Conservation (phyloP, 2,329 filamentous ascomycete genomes). For the Alternaria arbusti region DNA sequence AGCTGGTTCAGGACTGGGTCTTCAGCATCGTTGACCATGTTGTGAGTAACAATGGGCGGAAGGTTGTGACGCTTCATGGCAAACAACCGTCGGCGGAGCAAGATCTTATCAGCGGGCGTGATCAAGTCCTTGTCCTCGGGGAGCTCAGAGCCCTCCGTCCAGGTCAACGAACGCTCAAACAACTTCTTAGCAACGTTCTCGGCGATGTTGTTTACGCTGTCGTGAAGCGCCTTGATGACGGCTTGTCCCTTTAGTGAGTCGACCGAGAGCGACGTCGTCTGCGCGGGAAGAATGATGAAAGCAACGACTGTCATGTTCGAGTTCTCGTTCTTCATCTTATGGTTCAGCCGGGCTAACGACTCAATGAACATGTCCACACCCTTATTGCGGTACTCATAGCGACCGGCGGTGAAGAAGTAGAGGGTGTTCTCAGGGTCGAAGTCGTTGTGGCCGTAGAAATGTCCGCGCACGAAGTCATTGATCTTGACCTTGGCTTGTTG, state of each 20-base stretch:
- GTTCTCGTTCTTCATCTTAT: constrained; percentile 81
- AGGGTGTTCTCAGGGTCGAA: constrained; percentile 96
- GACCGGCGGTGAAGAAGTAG: constrained; percentile 95
- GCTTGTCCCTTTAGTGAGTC: constrained; percentile 96
- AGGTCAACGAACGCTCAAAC: constrained; percentile 91
- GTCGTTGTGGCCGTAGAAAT: constrained; percentile 98
- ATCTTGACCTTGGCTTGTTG: constrained; percentile 98
- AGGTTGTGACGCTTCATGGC: constrained; percentile 93
- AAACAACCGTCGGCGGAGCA: constrained; percentile 88
- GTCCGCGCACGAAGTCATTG: constrained; percentile 94
- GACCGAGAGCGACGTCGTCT: constrained; percentile 92
- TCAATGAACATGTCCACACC: constrained; percentile 99
- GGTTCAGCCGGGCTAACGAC: constrained; percentile 90
- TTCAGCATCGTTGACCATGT: constrained; percentile 93
- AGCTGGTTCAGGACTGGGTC: constrained; percentile 97
- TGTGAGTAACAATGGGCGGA: constrained; percentile 96
- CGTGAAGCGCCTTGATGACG: constrained; percentile 92
- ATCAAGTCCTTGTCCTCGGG: constrained; percentile 98
- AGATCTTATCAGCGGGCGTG: constrained; percentile 87
- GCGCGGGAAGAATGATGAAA: constrained; percentile 98
- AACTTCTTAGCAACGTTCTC: constrained; percentile 90
- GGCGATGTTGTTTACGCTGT: constrained; percentile 92
- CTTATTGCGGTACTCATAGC: constrained; percentile 98
- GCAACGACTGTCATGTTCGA: constrained; percentile 95
- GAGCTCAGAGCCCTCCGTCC: constrained; percentile 92